Evolutionary conservation across 2,329 filamentous ascomycete genomes (phyloP).

Genomic region (Hymenoscyphus salicellus): DNA sequence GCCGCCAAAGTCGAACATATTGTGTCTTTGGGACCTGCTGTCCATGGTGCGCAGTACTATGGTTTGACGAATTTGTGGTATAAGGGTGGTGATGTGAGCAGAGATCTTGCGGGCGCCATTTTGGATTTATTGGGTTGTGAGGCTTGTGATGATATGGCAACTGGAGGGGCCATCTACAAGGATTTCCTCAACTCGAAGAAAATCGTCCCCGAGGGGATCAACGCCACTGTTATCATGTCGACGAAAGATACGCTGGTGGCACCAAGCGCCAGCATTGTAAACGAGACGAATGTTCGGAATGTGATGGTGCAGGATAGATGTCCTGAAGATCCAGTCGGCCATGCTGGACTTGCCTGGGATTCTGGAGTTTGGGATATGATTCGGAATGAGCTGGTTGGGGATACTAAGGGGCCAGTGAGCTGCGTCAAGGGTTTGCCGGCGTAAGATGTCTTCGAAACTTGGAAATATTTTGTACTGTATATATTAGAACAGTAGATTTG

Average conservation of each 20-base stretch:
- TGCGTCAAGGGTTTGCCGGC: neutral
- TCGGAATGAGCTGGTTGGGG: neutral
- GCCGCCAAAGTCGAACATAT: neutral
- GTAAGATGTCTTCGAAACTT: neutral
- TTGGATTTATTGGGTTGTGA: neutral
- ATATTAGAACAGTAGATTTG: no score
- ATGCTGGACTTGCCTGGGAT: neutral
- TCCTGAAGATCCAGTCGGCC: neutral
- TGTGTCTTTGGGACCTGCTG: neutral
- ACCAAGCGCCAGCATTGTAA: neutral
- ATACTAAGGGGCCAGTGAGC: neutral
- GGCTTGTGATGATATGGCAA: conserved; percentile 1
- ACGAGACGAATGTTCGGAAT: neutral
- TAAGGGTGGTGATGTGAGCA: neutral
- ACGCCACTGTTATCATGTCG: neutral
- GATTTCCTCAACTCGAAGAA: neutral
- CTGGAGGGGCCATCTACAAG: neutral
- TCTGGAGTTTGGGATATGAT: neutral
- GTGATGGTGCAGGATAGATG: neutral
- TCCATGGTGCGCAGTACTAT: neutral
- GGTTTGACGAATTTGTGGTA: neutral
- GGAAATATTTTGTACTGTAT: no score
- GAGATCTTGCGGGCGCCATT: neutral
- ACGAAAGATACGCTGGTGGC: neutral
- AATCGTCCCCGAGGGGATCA: neutral